Evolutionary conservation across 2,329 filamentous ascomycete species (phyloP), one percentile per base, ranked within the genome.

Genomic region (Verticillium nonalfalfae): DNA sequence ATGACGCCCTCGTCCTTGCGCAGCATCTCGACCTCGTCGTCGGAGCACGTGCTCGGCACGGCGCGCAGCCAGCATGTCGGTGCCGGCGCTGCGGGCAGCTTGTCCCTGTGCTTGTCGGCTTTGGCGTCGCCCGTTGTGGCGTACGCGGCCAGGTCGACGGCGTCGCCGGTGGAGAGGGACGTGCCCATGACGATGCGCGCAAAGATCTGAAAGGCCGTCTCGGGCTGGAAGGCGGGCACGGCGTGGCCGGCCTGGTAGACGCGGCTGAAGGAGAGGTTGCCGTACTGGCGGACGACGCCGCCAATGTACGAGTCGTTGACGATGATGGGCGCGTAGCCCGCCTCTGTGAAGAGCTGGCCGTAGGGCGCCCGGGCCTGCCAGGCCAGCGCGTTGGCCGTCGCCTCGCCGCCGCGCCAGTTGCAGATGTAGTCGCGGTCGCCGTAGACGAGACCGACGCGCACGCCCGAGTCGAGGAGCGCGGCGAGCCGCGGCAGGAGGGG

Each of bases 351-450:
- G 34, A 76, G 73, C 1, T 75, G 73, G 0, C 78, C 74, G 65
- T 89, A 86, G 18, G 74, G 68, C 15, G 72, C 66, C 5, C 76
- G 75, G 33, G 81, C 74, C 56, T 79, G 74, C 11, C 79, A 76
- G 50, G 85, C 80, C 0, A 92, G 76, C 6, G 81, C 80, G 3
- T 91, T 78, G 2, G 88, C 90, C 52, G 91, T 80, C 1, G 88
- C 86, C 73, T 95, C 83, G 39, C 90, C 91, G n/a, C 91, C 91
- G 65, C 88, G 78, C 85, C 88, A 88, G 71, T 87, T 87, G 72
- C 85, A 88, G 63, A 85, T 81, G 68, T 84, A 87, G 71, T 88
- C 85, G 63, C 83, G 74, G 68, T 87, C 85, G 33, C 85, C 84
- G 70, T 94, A 91, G 60, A 93, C 82, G 62, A 95, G 75, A 6